Evolutionary conservation across 495 filamentous ascomycete species (phyloP), one percentile per base, ranked within the genome.

Genomic region (Bathelium albidoporum): DNA sequence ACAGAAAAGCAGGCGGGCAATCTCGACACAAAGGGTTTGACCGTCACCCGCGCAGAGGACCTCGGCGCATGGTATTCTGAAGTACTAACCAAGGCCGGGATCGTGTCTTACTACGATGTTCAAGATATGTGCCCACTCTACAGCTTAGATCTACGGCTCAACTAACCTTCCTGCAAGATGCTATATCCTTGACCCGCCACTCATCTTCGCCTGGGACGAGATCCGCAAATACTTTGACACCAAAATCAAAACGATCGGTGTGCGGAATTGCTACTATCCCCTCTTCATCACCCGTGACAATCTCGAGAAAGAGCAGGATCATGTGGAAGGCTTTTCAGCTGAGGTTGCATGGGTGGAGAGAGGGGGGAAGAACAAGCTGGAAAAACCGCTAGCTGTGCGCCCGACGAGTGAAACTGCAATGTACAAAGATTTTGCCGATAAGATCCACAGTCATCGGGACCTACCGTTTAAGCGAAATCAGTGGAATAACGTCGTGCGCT

Each of bases 341-440:
- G 94, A 99, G 76, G 87, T 99, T 65, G 95, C 95, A 60, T 97
- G 94, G 94, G 95, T 99, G 43, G 97, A 95, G 32, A 90, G 94
- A 76, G 92, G 87, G 58, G 94, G 94, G 64, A 88, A 88, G 59
- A 93, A 86, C 67, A 86, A 94, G 65, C 86, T 99, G 26, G 95
- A 97, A 73, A 90, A 92, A 71, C 91, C 91, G 66, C 89, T 97
- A 63, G 94, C 95, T 14, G 92, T 99, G 61, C 91, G 95, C 70
- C 94, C 94, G 52, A 99, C 94, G 20, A 93, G 88, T 39, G 94
- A 96, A 76, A 90, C 89, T 62, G 89, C 93, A 70, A 94, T 95
- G 89, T 94, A 95, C 77, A 85, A 87, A 43, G 94, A 97, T 80
- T 98, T 96, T 76, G 82, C 90, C 62, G 94, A 96, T 73, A 96